Percentiles rank a stretch among this genome's conserved stretches.
Conservation (phyloP, 1,284 basidiomycete genomes). For the Paramarasmius palmivorus region DNA sequence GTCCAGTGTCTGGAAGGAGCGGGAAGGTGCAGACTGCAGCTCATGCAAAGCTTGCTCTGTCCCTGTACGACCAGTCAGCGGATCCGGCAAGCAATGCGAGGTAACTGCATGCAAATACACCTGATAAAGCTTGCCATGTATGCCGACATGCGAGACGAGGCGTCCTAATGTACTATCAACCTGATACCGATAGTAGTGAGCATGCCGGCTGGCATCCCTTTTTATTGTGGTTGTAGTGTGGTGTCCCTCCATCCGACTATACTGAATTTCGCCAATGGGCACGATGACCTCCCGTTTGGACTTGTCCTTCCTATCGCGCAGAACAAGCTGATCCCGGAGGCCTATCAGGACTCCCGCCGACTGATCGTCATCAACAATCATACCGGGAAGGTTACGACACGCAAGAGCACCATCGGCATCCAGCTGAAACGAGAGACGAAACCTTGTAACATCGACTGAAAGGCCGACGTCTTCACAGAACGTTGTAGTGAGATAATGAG, state of each 20-base stretch:
- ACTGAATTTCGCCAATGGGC: conserved; percentile 31
- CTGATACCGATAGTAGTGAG: conserved; percentile 34
- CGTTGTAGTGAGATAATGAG: conserved; percentile 29
- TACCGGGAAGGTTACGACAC: conserved; percentile 33
- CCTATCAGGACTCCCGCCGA: conserved; percentile 40
- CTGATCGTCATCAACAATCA: conserved; percentile 35
- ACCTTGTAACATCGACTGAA: conserved; percentile 30
- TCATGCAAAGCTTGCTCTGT: conserved; percentile 44
- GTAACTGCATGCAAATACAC: conserved; percentile 48
- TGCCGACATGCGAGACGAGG: conserved; percentile 31
- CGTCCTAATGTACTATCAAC: conserved; percentile 39
- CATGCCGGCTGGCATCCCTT: conserved; percentile 11
- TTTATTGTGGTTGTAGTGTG: conserved; percentile 27
- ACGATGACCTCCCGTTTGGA: conserved; percentile 28
- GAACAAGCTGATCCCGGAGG: conserved; percentile 38
- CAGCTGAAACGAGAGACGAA: conserved; percentile 36
- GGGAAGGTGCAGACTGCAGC: conserved; percentile 35
- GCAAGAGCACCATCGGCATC: conserved; percentile 26
- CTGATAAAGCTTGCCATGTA: conserved; percentile 36
- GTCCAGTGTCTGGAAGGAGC: conserved; percentile 38
- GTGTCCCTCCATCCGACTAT: conserved; percentile 17
- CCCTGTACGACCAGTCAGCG: conserved; percentile 43
- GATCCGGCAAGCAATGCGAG: conserved; percentile 41
- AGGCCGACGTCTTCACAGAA: conserved; percentile 5
- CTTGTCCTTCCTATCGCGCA: conserved; percentile 22